Evolutionary conservation across 805 yeast species (phyloP), one percentile per base, ranked within the genome.

Genomic region (Sugiyamaella mastotermitis): DNA sequence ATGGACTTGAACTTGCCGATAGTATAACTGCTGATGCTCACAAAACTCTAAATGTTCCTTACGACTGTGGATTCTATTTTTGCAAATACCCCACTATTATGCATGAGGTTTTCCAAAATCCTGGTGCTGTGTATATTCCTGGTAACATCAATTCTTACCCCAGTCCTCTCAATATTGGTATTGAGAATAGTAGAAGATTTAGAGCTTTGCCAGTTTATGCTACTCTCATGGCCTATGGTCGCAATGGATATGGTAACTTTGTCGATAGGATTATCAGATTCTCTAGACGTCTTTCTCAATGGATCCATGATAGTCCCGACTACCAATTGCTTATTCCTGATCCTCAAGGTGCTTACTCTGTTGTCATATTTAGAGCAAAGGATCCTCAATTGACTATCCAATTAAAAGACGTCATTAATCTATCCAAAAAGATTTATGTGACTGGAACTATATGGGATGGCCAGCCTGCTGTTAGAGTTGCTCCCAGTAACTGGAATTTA

Each of bases 41-140:
- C 42, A 50, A 50, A 42, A 41, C 49, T 15, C 38, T 50, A 19
- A 50, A 50, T 31, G 54, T 50, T 10, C 54, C 54, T 3, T 50
- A 50, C 24, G 54, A 50, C 26, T 45, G 51, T 30, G 54, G 54
- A 2, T 33, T 46, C 18, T 44, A 40, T 26, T 38, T 50, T 20
- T 23, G 40, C 21, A 25, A 39, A 9, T 31, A 41, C 24, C 27
- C 37, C 9, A 24, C 15, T 2, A 22, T 43, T 13, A 31, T 43
- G 41, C 13, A 25, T 3, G 29, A 39, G 13, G 46, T 47, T 8
- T 48, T 50, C 22, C 41, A 41, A 9, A 50, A 50, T 28, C 39
- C 48, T 10, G 47, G 46, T 9, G 54, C 54, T 9, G 48, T 47
- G 3, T 50, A 50, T 31, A 38, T 50, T 19, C 20, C 40, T 2